Evolutionary conservation across 495 filamentous ascomycete genomes (phyloP), one percentile per base, ranked within the genome.

Genomic region (Chaetomium tenue): DNA sequence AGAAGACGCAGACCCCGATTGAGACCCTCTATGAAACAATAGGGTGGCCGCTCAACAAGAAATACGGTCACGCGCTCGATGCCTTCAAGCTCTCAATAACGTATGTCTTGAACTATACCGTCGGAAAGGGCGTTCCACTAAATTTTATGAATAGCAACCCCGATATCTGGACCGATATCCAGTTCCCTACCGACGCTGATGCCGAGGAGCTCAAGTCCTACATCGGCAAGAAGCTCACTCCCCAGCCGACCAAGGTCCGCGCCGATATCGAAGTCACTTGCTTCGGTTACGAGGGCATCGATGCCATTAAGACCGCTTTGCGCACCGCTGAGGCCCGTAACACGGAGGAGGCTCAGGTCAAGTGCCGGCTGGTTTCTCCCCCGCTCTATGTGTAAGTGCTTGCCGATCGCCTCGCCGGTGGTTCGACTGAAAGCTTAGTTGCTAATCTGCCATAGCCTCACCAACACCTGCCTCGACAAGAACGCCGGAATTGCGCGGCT

Each of bases 21-120:
- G 92, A 97, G 82, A 82, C 85, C 48, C 86, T 98, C 59, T 98
- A 98, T 77, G 86, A 93, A 82, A 88, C 82, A 66, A 97, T 98
- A 78, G 93, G 86, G 51, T 98, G 94, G 94, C 95, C 95, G 8
- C 80, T 98, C 74, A 92, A 96, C 85, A 93, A 92, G 83, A 95
- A 92, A 78, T 98, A 93, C 76, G 95, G 94, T 39, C 93, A 97
- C 77, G 87, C 93, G 8, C 88, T 98, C 68, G 94, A 98, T 75
- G 95, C 95, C 7, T 98, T 98, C 85, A 98, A 98, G 83, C 88
- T 97, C 56, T 93, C 91, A 57, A 98, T 98, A 81, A 98, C 95
- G 91, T 93, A 86, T 70, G 87, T 72, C 33, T 28, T 26, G 8
- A 18, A 20, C 33, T 8, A 46, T 23, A 18, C 42, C 30, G 4